Conservation (phyloP, 768 basidiomycete genomes). For the Suillus sp. region DNA sequence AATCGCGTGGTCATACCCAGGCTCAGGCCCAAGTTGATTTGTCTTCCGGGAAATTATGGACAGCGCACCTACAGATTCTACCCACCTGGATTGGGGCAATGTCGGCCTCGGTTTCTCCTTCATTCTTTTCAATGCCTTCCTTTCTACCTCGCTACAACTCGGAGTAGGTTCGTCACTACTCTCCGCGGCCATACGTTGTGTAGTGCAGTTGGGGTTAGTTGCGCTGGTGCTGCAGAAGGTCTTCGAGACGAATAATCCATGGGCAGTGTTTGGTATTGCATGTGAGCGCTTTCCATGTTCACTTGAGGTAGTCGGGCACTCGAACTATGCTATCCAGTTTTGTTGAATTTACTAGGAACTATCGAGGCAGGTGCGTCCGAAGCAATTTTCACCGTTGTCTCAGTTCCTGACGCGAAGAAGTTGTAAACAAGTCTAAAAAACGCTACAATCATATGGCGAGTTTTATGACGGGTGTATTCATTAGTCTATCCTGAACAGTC, state of each 20-base stretch:
- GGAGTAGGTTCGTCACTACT: conserved; percentile 70
- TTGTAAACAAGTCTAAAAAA: conserved; percentile 77
- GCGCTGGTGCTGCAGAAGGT: conserved; percentile 70
- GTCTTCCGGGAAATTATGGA: conserved; percentile 32
- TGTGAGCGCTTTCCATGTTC: conserved; percentile 47
- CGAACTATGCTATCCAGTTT: conserved; percentile 38
- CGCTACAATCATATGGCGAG: conserved; percentile 74
- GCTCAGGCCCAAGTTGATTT: background rate
- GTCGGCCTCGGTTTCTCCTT: conserved; percentile 77
- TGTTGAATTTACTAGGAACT: conserved; percentile 78
- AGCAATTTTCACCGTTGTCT: background rate
- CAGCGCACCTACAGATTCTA: conserved; percentile 18
- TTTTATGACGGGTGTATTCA: background rate
- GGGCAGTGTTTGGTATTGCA: conserved; percentile 73
- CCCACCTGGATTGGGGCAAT: conserved; percentile 65
- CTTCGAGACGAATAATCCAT: conserved; percentile 74
- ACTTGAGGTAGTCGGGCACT: background rate
- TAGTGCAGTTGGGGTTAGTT: conserved; percentile 76
- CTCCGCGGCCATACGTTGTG: conserved; percentile 71
- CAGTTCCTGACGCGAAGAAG: conserved; percentile 35
- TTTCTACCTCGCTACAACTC: conserved; percentile 67
- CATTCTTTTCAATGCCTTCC: conserved; percentile 66
- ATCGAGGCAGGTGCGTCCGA: conserved; percentile 64
- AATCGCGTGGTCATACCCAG: background rate
- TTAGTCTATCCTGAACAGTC: conserved; percentile 16